Conservation (phyloP, 2,329 filamentous ascomycete genomes). For the Macrophomina tecta region DNA sequence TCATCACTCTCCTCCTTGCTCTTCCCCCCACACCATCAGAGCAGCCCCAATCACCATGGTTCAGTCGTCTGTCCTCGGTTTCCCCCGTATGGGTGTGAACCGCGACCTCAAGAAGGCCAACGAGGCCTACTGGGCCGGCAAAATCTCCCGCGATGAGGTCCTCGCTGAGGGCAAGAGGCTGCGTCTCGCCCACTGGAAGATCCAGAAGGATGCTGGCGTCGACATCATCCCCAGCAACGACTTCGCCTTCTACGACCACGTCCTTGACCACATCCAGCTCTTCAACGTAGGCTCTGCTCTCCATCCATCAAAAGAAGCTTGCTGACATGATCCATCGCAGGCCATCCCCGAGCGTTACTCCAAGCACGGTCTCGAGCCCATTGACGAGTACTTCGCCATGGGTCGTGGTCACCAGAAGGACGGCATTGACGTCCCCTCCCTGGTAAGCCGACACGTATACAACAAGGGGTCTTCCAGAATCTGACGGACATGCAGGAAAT, state of each 20-base stretch:
- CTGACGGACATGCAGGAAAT: conserved; percentile 70
- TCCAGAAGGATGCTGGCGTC: conserved; percentile 98
- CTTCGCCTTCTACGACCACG: conserved; percentile 98
- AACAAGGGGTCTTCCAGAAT: conserved; percentile 6
- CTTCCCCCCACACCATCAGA: background rate
- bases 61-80: conserved; percentile 82
- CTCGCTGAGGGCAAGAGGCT: conserved; percentile 96
- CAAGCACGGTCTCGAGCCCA: conserved; percentile 80
- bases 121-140: conserved; percentile 96
- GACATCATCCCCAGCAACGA: conserved; percentile 99
- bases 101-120: conserved; percentile 99
- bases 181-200: conserved; percentile 97
- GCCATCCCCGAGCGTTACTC: conserved; percentile 93
- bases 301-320: conserved; percentile 26
- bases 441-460: conserved; percentile 56
- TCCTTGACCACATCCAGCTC: conserved; percentile 97
- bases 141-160: conserved; percentile 89
- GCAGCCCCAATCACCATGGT: conserved; percentile 47
- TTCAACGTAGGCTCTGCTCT: conserved; percentile 74
- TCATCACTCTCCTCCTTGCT: conserved; percentile 3
- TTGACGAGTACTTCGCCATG: conserved; percentile 99
- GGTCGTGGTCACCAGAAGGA: conserved; percentile 97
- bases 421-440: conserved; percentile 86
- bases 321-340: conserved; percentile 53
- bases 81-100: conserved; percentile 97